Conservation (phyloP, 805 yeast genomes). For the Candida fluviatilis region DNA sequence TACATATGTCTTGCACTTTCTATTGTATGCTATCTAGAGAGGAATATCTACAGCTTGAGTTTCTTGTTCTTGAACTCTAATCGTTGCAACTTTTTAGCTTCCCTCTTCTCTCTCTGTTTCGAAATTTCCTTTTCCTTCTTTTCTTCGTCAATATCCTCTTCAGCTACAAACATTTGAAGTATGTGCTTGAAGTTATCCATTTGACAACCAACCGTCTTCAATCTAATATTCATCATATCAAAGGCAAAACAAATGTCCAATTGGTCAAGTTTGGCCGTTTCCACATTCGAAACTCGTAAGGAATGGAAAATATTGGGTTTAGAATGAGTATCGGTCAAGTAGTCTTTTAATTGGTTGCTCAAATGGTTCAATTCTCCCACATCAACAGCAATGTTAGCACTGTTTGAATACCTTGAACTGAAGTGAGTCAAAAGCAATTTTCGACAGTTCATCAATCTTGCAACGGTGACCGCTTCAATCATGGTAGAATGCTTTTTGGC, state of each 20-base stretch:
- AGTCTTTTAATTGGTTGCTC: constrained; percentile 21
- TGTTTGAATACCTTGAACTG: constrained; percentile 70
- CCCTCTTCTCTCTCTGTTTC: constrained; percentile 29
- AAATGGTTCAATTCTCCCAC: constrained; percentile 18
- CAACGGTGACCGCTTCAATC: constrained; percentile 75
- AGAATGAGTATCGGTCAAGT: constrained; percentile 21
- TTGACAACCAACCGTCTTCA: constrained; percentile 22
- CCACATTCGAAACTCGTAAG: constrained; percentile 5
- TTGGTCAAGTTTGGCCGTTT: constrained; percentile 20
- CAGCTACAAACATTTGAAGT: constrained; percentile 21
- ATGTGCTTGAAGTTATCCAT: constrained; percentile 20
- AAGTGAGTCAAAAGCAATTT: constrained; percentile 83
- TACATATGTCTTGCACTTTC: too few relatives aligned
- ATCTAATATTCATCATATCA: constrained; percentile 33
- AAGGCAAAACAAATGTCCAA: constrained; percentile 37
- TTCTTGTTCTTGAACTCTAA: constrained; percentile 12
- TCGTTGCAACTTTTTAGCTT: constrained; percentile 30
- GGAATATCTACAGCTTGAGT: too few relatives aligned
- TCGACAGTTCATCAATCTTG: constrained; percentile 65
- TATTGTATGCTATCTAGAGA: too few relatives aligned
- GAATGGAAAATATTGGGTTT: constrained; percentile 22
- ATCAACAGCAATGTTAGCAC: constrained; percentile 25
- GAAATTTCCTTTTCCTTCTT: constrained; percentile 20
- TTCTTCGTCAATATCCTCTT: constrained; percentile 16
- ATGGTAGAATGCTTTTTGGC: constrained; percentile 84